Conservation (phyloP, 371 early-diverging fungal genomes). For the Actinomucor elegans region DNA sequence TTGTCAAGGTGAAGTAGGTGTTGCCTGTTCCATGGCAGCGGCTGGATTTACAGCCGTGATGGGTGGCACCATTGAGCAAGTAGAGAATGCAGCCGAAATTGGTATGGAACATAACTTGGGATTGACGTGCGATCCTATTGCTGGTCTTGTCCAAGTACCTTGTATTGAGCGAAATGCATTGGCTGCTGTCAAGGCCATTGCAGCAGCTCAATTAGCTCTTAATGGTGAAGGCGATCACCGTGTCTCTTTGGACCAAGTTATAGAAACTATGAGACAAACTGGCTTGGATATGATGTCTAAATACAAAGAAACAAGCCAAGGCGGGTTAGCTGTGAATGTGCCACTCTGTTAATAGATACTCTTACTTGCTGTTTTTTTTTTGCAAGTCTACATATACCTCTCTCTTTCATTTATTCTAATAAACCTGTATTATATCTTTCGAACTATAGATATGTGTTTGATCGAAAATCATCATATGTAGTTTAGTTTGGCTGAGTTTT, state of each 20-base stretch:
- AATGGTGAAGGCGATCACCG: conserved; percentile 88
- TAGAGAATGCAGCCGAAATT: conserved; percentile 95
- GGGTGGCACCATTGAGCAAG: conserved; percentile 90
- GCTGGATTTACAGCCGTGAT: conserved; percentile 94
- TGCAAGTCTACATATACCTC: too few species aligned
- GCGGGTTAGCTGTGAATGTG: conserved; percentile 89
- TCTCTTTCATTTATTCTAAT: too few species aligned
- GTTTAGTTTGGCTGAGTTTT: too few species aligned
- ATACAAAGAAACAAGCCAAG: conserved; percentile 94
- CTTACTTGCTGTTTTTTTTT: too few species aligned
- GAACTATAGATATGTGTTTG: too few species aligned
- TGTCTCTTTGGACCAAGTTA: conserved; percentile 92
- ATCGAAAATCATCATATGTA: too few species aligned
- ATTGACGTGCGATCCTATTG: conserved; percentile 91
- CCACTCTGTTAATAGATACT: conserved; percentile 67
- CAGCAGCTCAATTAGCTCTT: conserved; percentile 91
- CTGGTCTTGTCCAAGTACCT: conserved; percentile 93
- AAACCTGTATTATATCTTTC: too few species aligned
- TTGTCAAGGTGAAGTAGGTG: conserved; percentile 86
- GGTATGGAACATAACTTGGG: conserved; percentile 94
- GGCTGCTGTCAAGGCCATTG: conserved; percentile 93
- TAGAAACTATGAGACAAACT: conserved; percentile 94
- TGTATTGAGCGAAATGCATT: conserved; percentile 94
- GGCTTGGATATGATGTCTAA: conserved; percentile 90
- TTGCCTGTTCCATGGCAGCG: conserved; percentile 95